Percentiles rank a stretch among this genome's conserved stretches.
phyloP scores from a whole-genome alignment of 805 yeast genomes.

The Starmerella kuoi region DNA sequence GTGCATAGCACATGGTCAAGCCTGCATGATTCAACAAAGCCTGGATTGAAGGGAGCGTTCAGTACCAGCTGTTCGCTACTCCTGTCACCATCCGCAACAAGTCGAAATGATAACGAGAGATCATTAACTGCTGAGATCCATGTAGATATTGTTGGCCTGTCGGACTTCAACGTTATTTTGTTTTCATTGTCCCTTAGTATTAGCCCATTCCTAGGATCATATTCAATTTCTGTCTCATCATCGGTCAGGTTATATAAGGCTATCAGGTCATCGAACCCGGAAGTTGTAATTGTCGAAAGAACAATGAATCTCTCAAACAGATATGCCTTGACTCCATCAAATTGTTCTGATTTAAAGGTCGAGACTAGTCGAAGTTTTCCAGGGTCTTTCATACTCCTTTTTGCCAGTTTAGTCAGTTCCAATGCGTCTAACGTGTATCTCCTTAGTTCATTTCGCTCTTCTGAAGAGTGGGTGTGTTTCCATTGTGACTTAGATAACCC shows the following conservation, averaged over 20 bases:
- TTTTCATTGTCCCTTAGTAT: background rate
- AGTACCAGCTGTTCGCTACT: background rate
- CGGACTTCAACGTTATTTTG: background rate
- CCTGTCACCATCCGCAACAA: background rate
- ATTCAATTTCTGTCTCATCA: background rate
- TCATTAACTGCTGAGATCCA: slow-evolving; percentile 12
- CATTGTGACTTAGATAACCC: background rate
- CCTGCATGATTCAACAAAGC: background rate
- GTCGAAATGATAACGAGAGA: slow-evolving; percentile 1
- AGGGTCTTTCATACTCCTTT: background rate
- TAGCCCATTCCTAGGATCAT: background rate
- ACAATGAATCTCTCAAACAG: slow-evolving; percentile 10
- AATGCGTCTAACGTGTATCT: slow-evolving; percentile 1
- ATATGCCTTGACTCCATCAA: slow-evolving; percentile 1
- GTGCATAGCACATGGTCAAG: slow-evolving; percentile 10
- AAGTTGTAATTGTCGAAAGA: background rate
- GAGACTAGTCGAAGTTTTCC: background rate
- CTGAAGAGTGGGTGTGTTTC: background rate
- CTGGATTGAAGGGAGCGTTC: background rate
- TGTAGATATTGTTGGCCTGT: background rate
- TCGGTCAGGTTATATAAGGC: background rate
- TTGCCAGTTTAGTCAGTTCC: background rate
- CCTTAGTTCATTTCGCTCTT: background rate
- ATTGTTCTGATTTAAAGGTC: background rate
- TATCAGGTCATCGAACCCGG: slow-evolving; percentile 7